Evolutionary conservation across 768 basidiomycete genomes (phyloP).

Genomic region (Polyporus arcularius): DNA sequence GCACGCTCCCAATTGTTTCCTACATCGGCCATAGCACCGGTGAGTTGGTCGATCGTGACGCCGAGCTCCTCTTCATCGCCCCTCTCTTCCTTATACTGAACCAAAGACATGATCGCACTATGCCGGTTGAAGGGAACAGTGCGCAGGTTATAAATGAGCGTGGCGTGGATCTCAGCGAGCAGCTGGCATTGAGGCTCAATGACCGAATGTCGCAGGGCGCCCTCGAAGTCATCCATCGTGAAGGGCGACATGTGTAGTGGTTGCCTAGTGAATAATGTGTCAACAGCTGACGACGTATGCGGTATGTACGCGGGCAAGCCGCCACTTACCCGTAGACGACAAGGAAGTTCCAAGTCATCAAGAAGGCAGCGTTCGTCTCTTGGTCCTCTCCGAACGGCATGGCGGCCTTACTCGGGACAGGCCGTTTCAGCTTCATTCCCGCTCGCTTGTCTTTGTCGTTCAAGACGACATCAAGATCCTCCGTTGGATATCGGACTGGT

Average conservation of each 20-base stretch:
- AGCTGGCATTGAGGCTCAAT: conserved; percentile 72
- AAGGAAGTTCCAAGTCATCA: conserved; percentile 94
- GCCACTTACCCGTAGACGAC: conserved; percentile 84
- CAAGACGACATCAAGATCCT: conserved; percentile 83
- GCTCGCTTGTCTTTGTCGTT: conserved; percentile 83
- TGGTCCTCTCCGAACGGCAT: conserved; percentile 71
- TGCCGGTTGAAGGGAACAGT: conserved; percentile 79
- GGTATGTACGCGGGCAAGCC: neutral
- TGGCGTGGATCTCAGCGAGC: conserved; percentile 86
- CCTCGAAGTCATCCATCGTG: conserved; percentile 91
- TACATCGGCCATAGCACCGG: conserved; percentile 70
- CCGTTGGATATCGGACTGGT: conserved; percentile 88
- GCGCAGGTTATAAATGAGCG: conserved; percentile 86
- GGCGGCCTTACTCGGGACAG: conserved; percentile 57
- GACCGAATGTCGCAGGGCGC: conserved; percentile 76
- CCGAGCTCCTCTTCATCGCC: conserved; percentile 51
- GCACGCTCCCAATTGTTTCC: conserved; percentile 89
- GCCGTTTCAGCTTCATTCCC: conserved; percentile 68
- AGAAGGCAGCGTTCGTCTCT: conserved; percentile 76
- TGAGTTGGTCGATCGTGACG: conserved; percentile 62
- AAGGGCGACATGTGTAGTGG: conserved; percentile 86
- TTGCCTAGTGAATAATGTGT: conserved; percentile 50
- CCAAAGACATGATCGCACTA: conserved; percentile 69
- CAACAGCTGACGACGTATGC: neutral
- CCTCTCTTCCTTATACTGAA: conserved; percentile 44